Evolutionary conservation across 148 eudicot genomes (phyloP).

Genomic region (Diospyros lotus): DNA sequence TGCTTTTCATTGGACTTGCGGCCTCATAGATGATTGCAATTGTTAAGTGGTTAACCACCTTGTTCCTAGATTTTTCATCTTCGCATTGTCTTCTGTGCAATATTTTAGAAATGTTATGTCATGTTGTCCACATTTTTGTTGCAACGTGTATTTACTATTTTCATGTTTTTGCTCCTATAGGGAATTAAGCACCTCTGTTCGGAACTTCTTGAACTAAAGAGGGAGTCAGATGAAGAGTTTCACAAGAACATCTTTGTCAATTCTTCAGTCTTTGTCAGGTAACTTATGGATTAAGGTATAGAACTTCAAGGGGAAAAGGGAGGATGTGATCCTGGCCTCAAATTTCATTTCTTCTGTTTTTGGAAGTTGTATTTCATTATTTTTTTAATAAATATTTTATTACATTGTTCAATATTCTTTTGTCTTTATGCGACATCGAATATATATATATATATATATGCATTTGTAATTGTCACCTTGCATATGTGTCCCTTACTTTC

Average conservation of each 20-base stretch:
- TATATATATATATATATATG: too few species aligned
- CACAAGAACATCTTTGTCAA: constrained; percentile 34
- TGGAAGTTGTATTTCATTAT: too few species aligned
- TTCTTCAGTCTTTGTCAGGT: constrained; percentile 41
- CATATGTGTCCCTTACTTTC: too few species aligned
- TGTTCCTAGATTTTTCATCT: background rate
- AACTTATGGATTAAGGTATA: background rate
- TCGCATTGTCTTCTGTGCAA: background rate
- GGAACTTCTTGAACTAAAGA: constrained; percentile 46
- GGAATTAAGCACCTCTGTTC: constrained; percentile 47
- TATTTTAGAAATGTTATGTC: background rate
- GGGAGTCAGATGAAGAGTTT: constrained; percentile 40
- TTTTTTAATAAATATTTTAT: too few species aligned
- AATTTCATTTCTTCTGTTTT: background rate
- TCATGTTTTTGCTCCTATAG: constrained; percentile 16
- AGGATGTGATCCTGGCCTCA: background rate
- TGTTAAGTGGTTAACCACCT: background rate
- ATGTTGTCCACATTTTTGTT: background rate
- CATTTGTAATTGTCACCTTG: too few species aligned
- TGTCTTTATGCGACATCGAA: too few species aligned
- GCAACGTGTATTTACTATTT: background rate
- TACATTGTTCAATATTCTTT: too few species aligned
- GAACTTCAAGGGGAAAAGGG: background rate
- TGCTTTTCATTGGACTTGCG: background rate
- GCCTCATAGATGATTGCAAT: background rate